Evolutionary conservation across 768 basidiomycete genomes (phyloP), one percentile per base, ranked within the genome.

Genomic region (Psilocybe cyanescens): DNA sequence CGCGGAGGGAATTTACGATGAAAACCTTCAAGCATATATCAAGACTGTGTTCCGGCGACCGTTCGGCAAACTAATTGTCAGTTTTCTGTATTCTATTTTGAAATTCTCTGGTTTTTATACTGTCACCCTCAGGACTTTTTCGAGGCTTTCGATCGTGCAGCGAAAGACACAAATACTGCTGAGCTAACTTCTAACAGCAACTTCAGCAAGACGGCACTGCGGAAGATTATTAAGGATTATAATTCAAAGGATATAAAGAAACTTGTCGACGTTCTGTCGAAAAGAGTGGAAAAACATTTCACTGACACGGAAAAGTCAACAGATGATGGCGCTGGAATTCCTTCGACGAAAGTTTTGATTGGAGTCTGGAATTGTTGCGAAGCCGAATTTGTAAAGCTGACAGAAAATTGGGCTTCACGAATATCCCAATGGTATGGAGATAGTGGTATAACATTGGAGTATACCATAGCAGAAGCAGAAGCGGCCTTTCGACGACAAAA

Each of bases 201-300:
- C 49, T 97, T 92, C 74, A 93, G 80, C 68, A 88, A 89, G 67
- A 84, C 86, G 0, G 78, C 90, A 0, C 77, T 97, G n/a, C 94
- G 92, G 74, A 94, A 92, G 70, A 82, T 92, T 12, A 76, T 94
- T 52, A 94, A 92, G 70, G 96, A 97, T 68, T 90, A 87, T 72
- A 89, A 84, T 63, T 77, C 86, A 41, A 99, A 97, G 75, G 97
- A 99, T 72, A 77, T 99, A 11, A 89, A 92, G 39, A 97, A 97
- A 72, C 83, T 91, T 62, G 79, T 97, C 55, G 97, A 98, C 58
- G 84, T 85, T 7, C 80, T 99, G 39, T 90, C 89, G 75, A 93
- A 93, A 71, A 87, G 97, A 8, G 93, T 99, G 30, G 94, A 97
- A 75, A 99, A 99, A 74, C 97, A 99, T 71, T 98, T 97, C 69